Base-by-base conservation (phyloP, 2,329 filamentous ascomycete genomes). In the Talaromyces atroroseus region DNA sequence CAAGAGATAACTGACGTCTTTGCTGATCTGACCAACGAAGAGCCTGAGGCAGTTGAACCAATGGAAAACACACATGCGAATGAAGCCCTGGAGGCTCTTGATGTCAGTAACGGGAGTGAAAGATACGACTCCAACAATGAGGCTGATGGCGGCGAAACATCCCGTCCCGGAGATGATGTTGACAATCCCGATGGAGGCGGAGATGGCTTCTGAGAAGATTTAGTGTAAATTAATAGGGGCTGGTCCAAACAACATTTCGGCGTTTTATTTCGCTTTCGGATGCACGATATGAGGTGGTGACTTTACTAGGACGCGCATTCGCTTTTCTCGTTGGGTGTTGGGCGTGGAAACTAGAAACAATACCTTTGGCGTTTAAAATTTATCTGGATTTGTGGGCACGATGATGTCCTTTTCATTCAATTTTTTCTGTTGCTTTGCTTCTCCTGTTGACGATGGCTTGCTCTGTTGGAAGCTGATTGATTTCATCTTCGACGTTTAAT, bases 1-100 rank as follows among this genome's bases (percentile, higher is more conserved):
- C 67, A 68, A 52, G 66, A 73, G 46, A 61, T 75, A 52, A 75
- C 76, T 58, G 73, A 75, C 57, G 70, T 78, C 20, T 78, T 78
- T 61, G 74, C 73, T 10, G 76, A 77, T 50, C 63, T 78, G 55
- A 77, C 74, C 1, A 75, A 76, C 53, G 72, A 76, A 57, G 74
- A 77, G 58, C 66, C 61, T 10, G 72, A 75, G 8, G 62, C 63
- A 6, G 69, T 60, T 18, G 67, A 66, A 62, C 66, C 61, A 12
- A 70, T 73, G 67, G 73, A 76, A 52, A 74, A 75, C 26, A 73
- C 71, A n/a, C 75, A 78, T 61, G 75, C 74, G 7, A 76, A 74
- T 42, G 76, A 78, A 61, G 76, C 75, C 3, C 63, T 78, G 20
- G 76, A 78, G 57, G 71, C 66, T 21, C 67, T 76, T 14, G 68